Conservation (phyloP, 495 filamentous ascomycete genomes). For the Penicillium desertorum region DNA sequence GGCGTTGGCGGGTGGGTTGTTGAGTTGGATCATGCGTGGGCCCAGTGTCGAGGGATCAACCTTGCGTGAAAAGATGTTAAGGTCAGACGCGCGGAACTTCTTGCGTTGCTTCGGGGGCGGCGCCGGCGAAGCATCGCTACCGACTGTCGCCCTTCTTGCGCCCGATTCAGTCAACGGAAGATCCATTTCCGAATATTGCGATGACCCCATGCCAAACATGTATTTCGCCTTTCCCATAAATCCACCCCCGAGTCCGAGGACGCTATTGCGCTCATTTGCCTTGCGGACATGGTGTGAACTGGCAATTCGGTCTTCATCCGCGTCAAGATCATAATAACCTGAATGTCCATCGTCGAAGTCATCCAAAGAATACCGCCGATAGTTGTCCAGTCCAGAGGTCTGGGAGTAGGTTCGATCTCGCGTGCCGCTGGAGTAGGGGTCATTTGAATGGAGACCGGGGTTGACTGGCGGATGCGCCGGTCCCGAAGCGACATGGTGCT, state of each 20-base stretch:
- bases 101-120: conserved; percentile 44
- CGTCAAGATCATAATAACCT: conserved; percentile 58
- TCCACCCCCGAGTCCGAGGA: conserved; percentile 81
- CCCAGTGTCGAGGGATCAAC: conserved; percentile 86
- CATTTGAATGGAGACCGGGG: conserved; percentile 31
- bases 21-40: conserved; percentile 91
- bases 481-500: conserved; percentile 22
- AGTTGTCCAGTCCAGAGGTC: conserved; percentile 79
- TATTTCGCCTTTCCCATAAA: conserved; percentile 82
- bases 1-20: conserved; percentile 93
- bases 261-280: conserved; percentile 77
- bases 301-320: conserved; percentile 57
- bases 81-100: conserved; percentile 66
- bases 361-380: conserved; percentile 83
- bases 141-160: conserved; percentile 45
- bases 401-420: conserved; percentile 69
- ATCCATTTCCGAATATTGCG: conserved; percentile 97
- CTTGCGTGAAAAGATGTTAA: conserved; percentile 91
- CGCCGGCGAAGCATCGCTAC: conserved; percentile 35
- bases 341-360: conserved; percentile 77
- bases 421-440: conserved; percentile 50
- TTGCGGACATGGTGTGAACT: conserved; percentile 52
- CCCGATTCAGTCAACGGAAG: conserved; percentile 85
- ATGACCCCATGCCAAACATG: conserved; percentile 85
- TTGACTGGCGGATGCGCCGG: conserved; percentile 33